Evolutionary conservation across 176 grass and related monocot genomes (phyloP).

Genomic region (Tillandsia leiboldiana): DNA sequence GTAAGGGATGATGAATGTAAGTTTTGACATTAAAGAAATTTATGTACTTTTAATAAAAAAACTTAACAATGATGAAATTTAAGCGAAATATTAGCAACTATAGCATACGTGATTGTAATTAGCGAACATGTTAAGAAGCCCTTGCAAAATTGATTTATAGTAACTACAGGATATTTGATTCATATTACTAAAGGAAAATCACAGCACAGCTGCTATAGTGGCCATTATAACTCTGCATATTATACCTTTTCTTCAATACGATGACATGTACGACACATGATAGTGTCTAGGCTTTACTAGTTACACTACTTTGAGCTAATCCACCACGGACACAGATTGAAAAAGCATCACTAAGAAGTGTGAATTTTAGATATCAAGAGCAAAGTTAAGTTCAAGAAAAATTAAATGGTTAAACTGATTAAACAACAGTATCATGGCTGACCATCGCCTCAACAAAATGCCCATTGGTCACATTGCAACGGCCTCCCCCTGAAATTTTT

Average conservation of each 20-base stretch:
- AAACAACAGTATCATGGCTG: background rate
- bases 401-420: background rate
- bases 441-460: slow-evolving; percentile 61
- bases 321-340: background rate
- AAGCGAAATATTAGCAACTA: background rate
- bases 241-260: no score
- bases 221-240: no score
- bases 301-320: background rate
- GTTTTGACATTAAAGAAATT: background rate
- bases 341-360: background rate
- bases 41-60: background rate
- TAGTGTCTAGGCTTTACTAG: background rate
- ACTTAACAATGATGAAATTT: background rate
- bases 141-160: no score
- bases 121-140: no score
- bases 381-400: background rate
- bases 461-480: slow-evolving; percentile 91
- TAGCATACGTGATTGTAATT: no score
- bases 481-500: slow-evolving; percentile 86
- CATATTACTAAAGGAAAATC: no score
- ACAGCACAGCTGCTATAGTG: no score
- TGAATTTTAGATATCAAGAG: background rate
- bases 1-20: background rate
- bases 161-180: no score
- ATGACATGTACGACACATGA: no score